Evolutionary conservation across 345 rosid genomes (phyloP).

Genomic region (Eucalyptus pauciflora): DNA sequence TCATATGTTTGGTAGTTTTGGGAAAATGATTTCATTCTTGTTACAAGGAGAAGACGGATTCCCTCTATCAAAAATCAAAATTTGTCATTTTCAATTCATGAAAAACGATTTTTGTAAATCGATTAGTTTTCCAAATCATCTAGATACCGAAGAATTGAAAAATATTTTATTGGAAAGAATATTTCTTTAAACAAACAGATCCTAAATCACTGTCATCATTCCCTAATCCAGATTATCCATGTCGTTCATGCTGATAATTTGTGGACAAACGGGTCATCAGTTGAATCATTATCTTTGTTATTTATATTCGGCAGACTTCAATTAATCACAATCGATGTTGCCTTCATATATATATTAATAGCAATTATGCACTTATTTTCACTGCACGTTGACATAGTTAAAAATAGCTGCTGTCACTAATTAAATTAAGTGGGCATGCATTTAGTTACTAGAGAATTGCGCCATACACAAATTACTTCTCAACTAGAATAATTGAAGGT

Average conservation of each 20-base stretch:
- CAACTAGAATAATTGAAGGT: neutral
- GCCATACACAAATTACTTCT: neutral
- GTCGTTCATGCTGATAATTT: neutral
- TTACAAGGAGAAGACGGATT: no score
- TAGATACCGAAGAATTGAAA: neutral
- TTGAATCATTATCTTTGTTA: neutral
- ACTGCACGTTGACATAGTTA: neutral
- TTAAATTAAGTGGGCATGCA: neutral
- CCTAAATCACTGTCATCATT: neutral
- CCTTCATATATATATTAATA: neutral
- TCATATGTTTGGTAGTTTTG: neutral
- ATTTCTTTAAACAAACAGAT: neutral
- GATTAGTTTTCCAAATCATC: neutral
- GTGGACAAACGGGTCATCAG: neutral
- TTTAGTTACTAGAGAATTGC: neutral
- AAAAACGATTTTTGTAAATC: fast-evolving
- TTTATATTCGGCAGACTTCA: neutral
- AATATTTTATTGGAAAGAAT: neutral
- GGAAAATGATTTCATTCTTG: neutral
- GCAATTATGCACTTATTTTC: neutral
- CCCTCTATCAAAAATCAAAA: neutral
- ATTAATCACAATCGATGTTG: neutral
- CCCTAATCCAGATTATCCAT: neutral
- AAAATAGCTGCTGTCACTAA: neutral
- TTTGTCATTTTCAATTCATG: neutral